Base-by-base conservation (phyloP, 805 yeast species). In the Priceomyces carsonii region DNA sequence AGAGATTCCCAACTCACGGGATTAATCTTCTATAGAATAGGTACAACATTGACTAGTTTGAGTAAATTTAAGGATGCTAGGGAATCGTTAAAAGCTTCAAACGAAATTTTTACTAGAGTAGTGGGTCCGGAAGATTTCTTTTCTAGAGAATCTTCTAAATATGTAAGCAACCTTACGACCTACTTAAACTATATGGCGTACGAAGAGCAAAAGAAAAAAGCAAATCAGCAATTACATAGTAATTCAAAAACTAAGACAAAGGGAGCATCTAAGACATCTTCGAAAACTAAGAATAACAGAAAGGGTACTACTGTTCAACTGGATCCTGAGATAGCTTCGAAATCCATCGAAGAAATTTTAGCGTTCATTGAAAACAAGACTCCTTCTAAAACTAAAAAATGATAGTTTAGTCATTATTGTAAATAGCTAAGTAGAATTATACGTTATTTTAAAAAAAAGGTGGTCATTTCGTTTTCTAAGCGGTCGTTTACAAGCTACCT, bases 301-400 rank as follows among this genome's bases (percentile, higher is more conserved):
- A 55, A 53, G 26, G 41, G 45, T 22, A 33, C 32, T 15, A 32
- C 40, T 23, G 41, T 47, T 17, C 41, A 71, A 24, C 47, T 60
- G 9, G 67, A 72, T 46, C 79, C 84, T 12, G 76, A 74, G 22
- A 67, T 85, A 42, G 81, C 85, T 6, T 62, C 68, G 35, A 74
- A 80, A 58, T 78, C 87, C 13, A 74, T 85, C 35, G 91, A 83
- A 35, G 95, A 84, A 40, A 71, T 86, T 40, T 64, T 86, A 61
- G 69, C 71, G 41, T 86, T 79, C 52, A 82, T 86, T 51, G 83
- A 81, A 56, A 91, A 91, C 33, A 40, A 55, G 12, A 35, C 33
- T 24, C 36, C 29, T 13, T 24, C 45, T 14, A 47, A 45, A 38
- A 35, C 16, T 15, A 26, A 25, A 16, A 26, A 27, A 24, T 12